Evolutionary conservation across 2,329 filamentous ascomycete species (phyloP).

Genomic region (Fusarium nurragi): DNA sequence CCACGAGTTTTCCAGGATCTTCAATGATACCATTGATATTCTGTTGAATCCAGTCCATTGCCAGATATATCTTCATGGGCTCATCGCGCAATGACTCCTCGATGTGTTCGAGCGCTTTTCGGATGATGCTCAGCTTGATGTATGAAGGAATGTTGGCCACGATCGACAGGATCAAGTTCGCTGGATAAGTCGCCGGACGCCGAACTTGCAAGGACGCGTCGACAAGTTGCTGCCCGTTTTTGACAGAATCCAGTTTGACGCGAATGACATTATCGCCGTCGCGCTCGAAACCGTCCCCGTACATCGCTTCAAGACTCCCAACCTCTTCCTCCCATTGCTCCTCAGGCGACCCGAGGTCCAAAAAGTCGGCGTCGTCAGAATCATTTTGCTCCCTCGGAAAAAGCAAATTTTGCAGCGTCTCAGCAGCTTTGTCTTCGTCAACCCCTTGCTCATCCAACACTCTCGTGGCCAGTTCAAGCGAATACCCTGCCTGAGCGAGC

Average conservation of each 20-base stretch:
- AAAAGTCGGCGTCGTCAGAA: slow-evolving; percentile 51
- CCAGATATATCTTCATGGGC: slow-evolving; percentile 87
- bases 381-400: slow-evolving; percentile 33
- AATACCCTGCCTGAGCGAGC: slow-evolving; percentile 84
- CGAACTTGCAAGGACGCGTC: slow-evolving; percentile 72
- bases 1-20: slow-evolving; percentile 82
- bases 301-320: slow-evolving; percentile 84
- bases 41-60: slow-evolving; percentile 91
- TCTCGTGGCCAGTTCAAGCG: slow-evolving; percentile 82
- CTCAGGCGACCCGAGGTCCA: slow-evolving; percentile 61
- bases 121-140: slow-evolving; percentile 88
- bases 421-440: slow-evolving; percentile 81
- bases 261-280: slow-evolving; percentile 72
- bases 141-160: slow-evolving; percentile 83
- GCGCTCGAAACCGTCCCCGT: slow-evolving; percentile 75
- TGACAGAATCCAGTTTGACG: slow-evolving; percentile 70
- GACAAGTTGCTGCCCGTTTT: slow-evolving; percentile 60
- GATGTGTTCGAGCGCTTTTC: slow-evolving; percentile 77
- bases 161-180: slow-evolving; percentile 73
- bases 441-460: slow-evolving; percentile 74
- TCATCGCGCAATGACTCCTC: slow-evolving; percentile 78
- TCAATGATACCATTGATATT: slow-evolving; percentile 85
- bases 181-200: slow-evolving; percentile 78
- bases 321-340: slow-evolving; percentile 88
- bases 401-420: slow-evolving; percentile 73